A percentile compares a stretch with the other conserved stretches of the same genome.
Evolutionary conservation across 78 protist species (phyloP).

Genomic region (Dictyostelium brefeldianum): DNA sequence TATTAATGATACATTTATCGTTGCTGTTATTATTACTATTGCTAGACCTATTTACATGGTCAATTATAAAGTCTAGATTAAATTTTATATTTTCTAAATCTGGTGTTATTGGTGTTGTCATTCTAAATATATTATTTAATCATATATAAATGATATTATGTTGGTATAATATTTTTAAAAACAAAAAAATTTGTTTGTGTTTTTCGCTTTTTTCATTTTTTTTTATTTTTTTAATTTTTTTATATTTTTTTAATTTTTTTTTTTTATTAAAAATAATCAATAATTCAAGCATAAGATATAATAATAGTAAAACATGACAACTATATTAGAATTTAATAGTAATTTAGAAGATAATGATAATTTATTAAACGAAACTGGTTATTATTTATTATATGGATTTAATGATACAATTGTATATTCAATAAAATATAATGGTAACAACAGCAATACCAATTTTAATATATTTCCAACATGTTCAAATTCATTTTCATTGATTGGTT

Average conservation of each 20-base stretch:
- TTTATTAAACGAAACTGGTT: not conserved
- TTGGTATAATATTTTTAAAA: too few species aligned
- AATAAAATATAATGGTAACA: not conserved
- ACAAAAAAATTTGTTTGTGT: not conserved
- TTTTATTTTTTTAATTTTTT: not conserved
- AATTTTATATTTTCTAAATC: not conserved
- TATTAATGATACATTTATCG: not conserved
- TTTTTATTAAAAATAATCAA: not conserved
- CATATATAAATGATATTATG: too few species aligned
- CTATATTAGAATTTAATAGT: not conserved
- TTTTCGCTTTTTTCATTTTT: not conserved
- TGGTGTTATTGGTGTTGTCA: not conserved
- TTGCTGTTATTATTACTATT: not conserved
- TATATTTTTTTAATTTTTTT: not conserved
- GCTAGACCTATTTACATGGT: not conserved
- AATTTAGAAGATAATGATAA: conserved; percentile 22
- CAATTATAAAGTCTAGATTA: not conserved
- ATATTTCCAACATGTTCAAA: not conserved
- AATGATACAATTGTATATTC: not conserved
- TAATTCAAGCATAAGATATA: not conserved
- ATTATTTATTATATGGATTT: conserved; percentile 1
- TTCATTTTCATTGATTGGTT: not conserved
- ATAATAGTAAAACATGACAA: not conserved
- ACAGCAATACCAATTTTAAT: too few species aligned
- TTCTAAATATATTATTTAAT: too few species aligned